Base-by-base conservation (phyloP, 2,329 filamentous ascomycete species). In the Orbilia blumenaviensis region DNA sequence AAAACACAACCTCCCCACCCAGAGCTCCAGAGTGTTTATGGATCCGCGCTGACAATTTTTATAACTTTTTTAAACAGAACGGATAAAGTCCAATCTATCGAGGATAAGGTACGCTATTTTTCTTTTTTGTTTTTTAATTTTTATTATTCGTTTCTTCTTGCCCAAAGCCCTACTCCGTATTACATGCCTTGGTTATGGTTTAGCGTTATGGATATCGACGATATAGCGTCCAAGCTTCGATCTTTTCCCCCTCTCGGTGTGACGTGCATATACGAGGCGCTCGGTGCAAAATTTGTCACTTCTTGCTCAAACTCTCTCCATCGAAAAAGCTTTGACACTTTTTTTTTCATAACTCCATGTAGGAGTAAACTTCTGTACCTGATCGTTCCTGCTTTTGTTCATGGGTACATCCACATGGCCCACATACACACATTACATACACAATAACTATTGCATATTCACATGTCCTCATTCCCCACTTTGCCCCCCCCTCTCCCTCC, bases 71-170 rank as follows among this genome's bases (percentile, higher is more conserved):
- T n/a, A n/a, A 56, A 56, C 52, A 77, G 73, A 61, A 77, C 73
- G 61, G 73, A 77, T 77, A 77, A 77, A 72, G 21, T 72, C 54
- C 73, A 77, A 41, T 62, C 66, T 23, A 77, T 77, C 34, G 73
- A 71, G 41, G 73, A 77, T 63, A 77, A 77, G 66, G 73, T 77
- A 66, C 66, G 73, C 62, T 61, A 46, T 10, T 16, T 27, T 34
- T 8, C 29, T 3, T 23, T 66, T 61, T 56, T 10, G n/a, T 27
- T 34, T 8, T 10, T 3, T 23, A 44, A 44, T 7, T 18, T 7
- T 18, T 16, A 41, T 14, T 23, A 54, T 4, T 18, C 21, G 9
- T 54, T 25, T 29, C 25, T 27, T 38, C n/a, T 8, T 29, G 9
- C 44, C 16, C 23, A 50, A 16, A 36, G 8, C 48, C 48, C 9